These are phyloP conservation scores for Heterobasidion occidentale DNA, from an alignment of 1,284 basidiomycete species.

Conservation along the genomic window DNA sequence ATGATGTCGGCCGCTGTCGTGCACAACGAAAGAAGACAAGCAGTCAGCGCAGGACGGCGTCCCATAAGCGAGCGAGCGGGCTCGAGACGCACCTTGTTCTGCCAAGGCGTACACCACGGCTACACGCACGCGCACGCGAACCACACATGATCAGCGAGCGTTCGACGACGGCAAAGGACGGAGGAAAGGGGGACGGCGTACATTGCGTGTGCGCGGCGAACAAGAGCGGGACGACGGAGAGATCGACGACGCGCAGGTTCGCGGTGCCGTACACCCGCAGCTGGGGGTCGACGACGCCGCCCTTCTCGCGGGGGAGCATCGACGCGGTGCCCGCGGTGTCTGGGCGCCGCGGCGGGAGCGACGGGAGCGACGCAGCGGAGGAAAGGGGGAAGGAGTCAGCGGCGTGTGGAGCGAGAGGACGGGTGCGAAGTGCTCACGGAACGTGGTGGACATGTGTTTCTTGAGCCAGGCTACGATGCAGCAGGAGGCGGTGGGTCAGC, in stretches of 20 bases:
- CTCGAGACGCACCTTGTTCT: slow-evolving; percentile 5
- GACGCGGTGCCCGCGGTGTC: slow-evolving; percentile 37
- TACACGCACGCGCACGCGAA: not conserved
- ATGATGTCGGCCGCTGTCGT: slow-evolving; percentile 9
- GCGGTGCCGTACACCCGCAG: slow-evolving; percentile 37
- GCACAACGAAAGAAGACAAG: not conserved
- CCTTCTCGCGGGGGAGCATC: slow-evolving; percentile 51
- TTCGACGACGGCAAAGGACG: not conserved
- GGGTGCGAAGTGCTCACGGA: not conserved
- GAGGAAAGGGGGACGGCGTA: not conserved
- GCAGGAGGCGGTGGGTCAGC: not conserved
- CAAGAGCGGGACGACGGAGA: slow-evolving; percentile 36
- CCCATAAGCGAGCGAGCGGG: too few relatives aligned
- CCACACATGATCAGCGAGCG: not conserved
- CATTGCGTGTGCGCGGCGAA: slow-evolving; percentile 30
- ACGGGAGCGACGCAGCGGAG: too few relatives aligned
- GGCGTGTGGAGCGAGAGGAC: too few relatives aligned
- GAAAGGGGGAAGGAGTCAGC: too few relatives aligned
- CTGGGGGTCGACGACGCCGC: slow-evolving; percentile 50
- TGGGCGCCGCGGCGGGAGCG: slow-evolving; percentile 6
- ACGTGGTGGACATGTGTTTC: slow-evolving; percentile 1
- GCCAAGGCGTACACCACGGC: slow-evolving; percentile 14
- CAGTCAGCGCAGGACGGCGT: too few relatives aligned
- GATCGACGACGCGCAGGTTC: slow-evolving; percentile 46
- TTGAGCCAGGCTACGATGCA: not conserved